Evolutionary conservation across 768 basidiomycete genomes (phyloP).

Genomic region (Boletus vermiculosoides): DNA sequence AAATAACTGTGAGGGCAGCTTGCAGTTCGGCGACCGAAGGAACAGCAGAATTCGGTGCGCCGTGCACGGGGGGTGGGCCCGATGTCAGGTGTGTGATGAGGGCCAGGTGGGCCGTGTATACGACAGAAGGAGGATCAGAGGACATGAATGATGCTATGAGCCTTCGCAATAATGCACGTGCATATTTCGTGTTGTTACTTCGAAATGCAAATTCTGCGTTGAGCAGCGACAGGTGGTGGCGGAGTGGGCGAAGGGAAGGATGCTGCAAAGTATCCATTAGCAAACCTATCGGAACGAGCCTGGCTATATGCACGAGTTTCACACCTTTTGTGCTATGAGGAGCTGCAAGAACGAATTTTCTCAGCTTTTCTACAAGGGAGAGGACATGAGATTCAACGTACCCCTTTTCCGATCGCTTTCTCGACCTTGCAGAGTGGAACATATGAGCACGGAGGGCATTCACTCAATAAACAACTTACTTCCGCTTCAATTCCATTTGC

Average conservation of each 20-base stretch:
- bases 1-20: slow-evolving; percentile 33
- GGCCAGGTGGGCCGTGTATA: slow-evolving; percentile 56
- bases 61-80: slow-evolving; percentile 4
- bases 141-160: slow-evolving; percentile 46
- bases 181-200: slow-evolving; percentile 53
- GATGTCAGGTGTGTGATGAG: slow-evolving; percentile 47
- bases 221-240: slow-evolving; percentile 56
- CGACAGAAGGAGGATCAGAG: slow-evolving; percentile 49
- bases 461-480: slow-evolving; percentile 33
- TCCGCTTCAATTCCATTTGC: slow-evolving; percentile 54
- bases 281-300: neutral
- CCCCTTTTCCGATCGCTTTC: slow-evolving; percentile 66
- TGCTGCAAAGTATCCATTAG: slow-evolving; percentile 41
- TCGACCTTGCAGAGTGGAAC: slow-evolving; percentile 42
- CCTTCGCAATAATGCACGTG: slow-evolving; percentile 56
- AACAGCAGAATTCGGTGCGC: neutral
- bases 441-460: neutral
- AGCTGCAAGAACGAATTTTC: slow-evolving; percentile 33
- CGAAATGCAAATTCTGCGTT: slow-evolving; percentile 54
- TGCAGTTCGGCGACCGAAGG: slow-evolving; percentile 24
- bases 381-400: slow-evolving; percentile 36
- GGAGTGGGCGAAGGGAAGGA: slow-evolving; percentile 61
- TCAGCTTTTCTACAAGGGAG: neutral
- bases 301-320: slow-evolving; percentile 12
- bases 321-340: slow-evolving; percentile 59